These are phyloP conservation scores for Aspergillus proliferans DNA, from an alignment of 2,329 filamentous ascomycete genomes.

Conservation along the genomic window DNA sequence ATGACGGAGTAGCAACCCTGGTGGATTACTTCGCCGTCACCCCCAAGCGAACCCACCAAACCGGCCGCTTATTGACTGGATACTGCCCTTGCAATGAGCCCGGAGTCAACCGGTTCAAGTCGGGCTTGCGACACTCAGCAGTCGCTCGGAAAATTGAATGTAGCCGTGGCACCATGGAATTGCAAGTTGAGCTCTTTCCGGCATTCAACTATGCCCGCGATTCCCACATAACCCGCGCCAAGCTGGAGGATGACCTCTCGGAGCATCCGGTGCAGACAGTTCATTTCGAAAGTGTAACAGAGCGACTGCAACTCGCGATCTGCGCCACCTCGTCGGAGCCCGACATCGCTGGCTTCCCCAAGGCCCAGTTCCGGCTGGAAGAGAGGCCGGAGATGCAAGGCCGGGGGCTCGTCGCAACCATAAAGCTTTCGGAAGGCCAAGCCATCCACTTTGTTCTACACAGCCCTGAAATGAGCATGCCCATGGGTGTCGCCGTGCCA, in stretches of 20 bases:
- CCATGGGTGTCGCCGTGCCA: conserved; percentile 54
- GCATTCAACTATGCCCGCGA: conserved; percentile 65
- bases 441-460: conserved; percentile 63
- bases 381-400: conserved; percentile 50
- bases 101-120: conserved; percentile 46
- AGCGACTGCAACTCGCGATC: conserved; percentile 62
- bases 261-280: conserved; percentile 51
- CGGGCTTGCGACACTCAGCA: conserved; percentile 35
- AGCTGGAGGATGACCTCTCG: conserved; percentile 31
- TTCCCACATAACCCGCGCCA: conserved; percentile 42
- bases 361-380: conserved; percentile 51
- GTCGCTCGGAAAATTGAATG: conserved; percentile 67
- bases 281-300: conserved; percentile 54
- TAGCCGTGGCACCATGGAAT: conserved; percentile 58
- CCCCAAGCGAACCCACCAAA: conserved; percentile 47
- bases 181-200: conserved; percentile 66
- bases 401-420: conserved; percentile 56
- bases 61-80: conserved; percentile 23
- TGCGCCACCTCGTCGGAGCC: conserved; percentile 57
- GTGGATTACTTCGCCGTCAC: conserved; percentile 72
- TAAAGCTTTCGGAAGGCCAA: conserved; percentile 60
- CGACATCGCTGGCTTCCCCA: conserved; percentile 40
- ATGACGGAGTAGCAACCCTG: conserved; percentile 66
- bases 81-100: conserved; percentile 30
- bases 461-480: conserved; percentile 54